A percentile compares a stretch with the other conserved stretches of the same genome.
Evolutionary conservation across 139 green algal species (phyloP).

Genomic region (Microglena sp.): DNA sequence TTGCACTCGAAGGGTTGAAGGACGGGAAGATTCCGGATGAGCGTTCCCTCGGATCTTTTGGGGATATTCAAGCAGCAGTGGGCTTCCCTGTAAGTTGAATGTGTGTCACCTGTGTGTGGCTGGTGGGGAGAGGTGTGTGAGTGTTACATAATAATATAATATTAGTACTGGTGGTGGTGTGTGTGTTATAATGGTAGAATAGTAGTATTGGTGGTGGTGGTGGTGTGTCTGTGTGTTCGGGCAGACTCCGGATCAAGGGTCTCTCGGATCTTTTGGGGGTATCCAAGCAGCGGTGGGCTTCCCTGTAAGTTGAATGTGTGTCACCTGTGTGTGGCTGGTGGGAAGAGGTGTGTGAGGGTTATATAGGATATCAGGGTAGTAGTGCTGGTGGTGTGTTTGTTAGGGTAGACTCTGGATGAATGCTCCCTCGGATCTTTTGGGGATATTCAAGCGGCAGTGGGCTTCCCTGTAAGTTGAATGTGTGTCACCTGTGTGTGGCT

Average conservation of each 20-base stretch:
- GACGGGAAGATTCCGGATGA: not conserved
- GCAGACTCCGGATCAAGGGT: no score
- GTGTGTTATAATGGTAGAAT: no score
- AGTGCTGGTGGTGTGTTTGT: no score
- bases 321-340: no score
- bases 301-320: no score
- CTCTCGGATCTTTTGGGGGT: no score
- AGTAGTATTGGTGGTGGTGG: slow-evolving; percentile 17
- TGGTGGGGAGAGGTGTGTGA: slow-evolving; percentile 16
- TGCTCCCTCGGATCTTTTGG: slow-evolving; percentile 40
- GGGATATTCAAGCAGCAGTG: slow-evolving; percentile 49
- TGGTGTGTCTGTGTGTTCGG: no score
- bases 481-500: no score
- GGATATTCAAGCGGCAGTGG: slow-evolving; percentile 53
- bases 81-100: slow-evolving; percentile 50
- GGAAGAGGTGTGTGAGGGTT: no score
- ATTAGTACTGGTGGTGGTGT: not conserved
- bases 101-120: not conserved
- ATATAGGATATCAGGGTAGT: no score
- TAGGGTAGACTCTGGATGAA: no score
- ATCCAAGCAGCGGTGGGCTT: no score
- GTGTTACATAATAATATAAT: slow-evolving; percentile 13
- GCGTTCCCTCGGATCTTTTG: slow-evolving; percentile 42
- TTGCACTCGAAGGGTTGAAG: slow-evolving; percentile 34
- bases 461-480: slow-evolving; percentile 44